Evolutionary conservation across 495 filamentous ascomycete species (phyloP).

Genomic region (Lophiostoma macrostomum): DNA sequence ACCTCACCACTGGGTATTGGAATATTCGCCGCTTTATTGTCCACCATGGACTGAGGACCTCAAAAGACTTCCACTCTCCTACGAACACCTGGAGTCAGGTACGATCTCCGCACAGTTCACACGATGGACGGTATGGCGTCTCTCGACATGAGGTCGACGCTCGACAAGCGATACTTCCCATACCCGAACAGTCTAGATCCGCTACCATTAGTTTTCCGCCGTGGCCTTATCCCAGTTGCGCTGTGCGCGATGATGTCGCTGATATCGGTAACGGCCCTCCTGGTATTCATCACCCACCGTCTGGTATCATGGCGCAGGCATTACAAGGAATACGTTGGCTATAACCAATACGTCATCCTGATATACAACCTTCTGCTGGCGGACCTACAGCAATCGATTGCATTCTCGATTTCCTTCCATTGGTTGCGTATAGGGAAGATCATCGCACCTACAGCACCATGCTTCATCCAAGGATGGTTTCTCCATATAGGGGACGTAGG

Average conservation of each 20-base stretch:
- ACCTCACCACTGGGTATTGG: not conserved
- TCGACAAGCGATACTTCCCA: constrained; percentile 35
- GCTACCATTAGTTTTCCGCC: constrained; percentile 20
- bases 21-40: constrained; percentile 5
- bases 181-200: constrained; percentile 37
- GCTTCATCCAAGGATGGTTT: constrained; percentile 70
- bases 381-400: constrained; percentile 67
- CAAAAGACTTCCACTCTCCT: not conserved
- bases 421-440: constrained; percentile 59
- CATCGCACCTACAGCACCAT: constrained; percentile 51
- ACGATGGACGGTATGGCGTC: constrained; percentile 1
- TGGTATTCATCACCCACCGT: constrained; percentile 37
- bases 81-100: not conserved
- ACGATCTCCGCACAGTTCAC: not conserved
- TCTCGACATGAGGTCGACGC: constrained; percentile 2
- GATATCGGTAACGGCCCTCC: constrained; percentile 32
- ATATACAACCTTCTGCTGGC: constrained; percentile 73
- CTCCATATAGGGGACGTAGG: constrained; percentile 67
- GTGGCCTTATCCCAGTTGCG: constrained; percentile 37
- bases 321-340: constrained; percentile 41
- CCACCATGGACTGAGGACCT: not conserved
- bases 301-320: constrained; percentile 38
- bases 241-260: constrained; percentile 36
- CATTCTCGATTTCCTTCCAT: constrained; percentile 63
- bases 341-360: constrained; percentile 72